Percentiles rank a stretch among this genome's conserved stretches.
Evolutionary conservation across 2,329 filamentous ascomycete genomes (phyloP).

Genomic region (Claviceps fusiformis): DNA sequence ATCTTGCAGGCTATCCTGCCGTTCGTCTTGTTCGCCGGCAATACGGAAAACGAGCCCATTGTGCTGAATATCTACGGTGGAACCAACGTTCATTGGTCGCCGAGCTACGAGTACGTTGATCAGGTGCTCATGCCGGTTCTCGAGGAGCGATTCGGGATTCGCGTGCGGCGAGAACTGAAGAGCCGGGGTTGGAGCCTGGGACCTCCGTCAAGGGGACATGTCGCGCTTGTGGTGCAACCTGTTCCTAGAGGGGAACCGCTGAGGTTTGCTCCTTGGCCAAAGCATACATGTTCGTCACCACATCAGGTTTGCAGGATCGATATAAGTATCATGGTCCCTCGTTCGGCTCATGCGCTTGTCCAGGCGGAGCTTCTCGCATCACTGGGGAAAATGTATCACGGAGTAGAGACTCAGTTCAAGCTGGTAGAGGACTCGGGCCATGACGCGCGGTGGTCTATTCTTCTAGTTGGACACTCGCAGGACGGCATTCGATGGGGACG

Average conservation of each 20-base stretch:
- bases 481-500: conserved; percentile 32
- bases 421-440: conserved; percentile 37
- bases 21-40: conserved; percentile 41
- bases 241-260: conserved; percentile 23
- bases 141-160: conserved; percentile 34
- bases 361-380: conserved; percentile 25
- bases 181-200: conserved; percentile 39
- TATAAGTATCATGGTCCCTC: conserved; percentile 36
- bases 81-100: conserved; percentile 44
- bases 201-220: conserved; percentile 24
- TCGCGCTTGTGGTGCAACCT: conserved; percentile 28
- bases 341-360: conserved; percentile 27
- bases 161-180: conserved; percentile 30
- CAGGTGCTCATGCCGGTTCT: conserved; percentile 45
- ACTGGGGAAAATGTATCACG: conserved; percentile 28
- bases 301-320: conserved; percentile 32
- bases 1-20: conserved; percentile 49
- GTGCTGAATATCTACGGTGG: conserved; percentile 41
- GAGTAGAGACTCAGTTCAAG: conserved; percentile 29
- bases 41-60: conserved; percentile 28
- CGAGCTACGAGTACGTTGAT: conserved; percentile 48
- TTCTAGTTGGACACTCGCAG: conserved; percentile 40
- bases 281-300: conserved; percentile 12
- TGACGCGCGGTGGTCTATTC: conserved; percentile 37
- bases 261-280: conserved; percentile 17